These are phyloP conservation scores for Ichthyophthirius multifiliis DNA, from an alignment of 169 alveolate species.

Conservation along the genomic window DNA sequence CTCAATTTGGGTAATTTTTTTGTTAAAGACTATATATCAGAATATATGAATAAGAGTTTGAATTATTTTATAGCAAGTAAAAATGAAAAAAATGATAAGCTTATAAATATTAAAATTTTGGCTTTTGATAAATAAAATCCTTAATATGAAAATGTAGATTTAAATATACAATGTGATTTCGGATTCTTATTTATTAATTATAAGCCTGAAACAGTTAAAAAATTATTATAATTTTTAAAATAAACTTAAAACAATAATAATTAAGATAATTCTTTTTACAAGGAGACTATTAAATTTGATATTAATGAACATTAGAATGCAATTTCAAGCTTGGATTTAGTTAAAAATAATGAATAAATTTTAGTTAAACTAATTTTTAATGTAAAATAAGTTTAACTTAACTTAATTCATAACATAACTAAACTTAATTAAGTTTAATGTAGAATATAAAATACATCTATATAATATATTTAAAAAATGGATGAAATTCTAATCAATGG, in stretches of 20 bases:
- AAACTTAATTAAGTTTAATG: slow-evolving; percentile 4
- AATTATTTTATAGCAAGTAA: background rate
- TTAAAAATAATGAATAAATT: background rate
- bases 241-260: too few relatives aligned
- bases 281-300: too few relatives aligned
- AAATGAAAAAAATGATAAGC: background rate
- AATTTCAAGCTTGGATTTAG: too few relatives aligned
- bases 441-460: slow-evolving; percentile 16
- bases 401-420: slow-evolving; percentile 28
- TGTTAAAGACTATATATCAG: background rate
- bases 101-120: background rate
- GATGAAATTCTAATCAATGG: slow-evolving; percentile 41
- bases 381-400: slow-evolving; percentile 6
- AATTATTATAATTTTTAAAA: too few relatives aligned
- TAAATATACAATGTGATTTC: background rate
- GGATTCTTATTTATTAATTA: background rate
- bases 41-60: background rate
- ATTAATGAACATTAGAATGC: too few relatives aligned
- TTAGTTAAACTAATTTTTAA: background rate
- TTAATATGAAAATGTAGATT: background rate
- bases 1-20: background rate
- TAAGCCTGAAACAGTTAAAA: slow-evolving; percentile 14
- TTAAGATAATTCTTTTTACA: too few relatives aligned
- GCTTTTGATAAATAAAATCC: background rate
- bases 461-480: slow-evolving; percentile 10